phyloP scores from a whole-genome alignment of 164 flowering plant species.

The Piper longum region DNA sequence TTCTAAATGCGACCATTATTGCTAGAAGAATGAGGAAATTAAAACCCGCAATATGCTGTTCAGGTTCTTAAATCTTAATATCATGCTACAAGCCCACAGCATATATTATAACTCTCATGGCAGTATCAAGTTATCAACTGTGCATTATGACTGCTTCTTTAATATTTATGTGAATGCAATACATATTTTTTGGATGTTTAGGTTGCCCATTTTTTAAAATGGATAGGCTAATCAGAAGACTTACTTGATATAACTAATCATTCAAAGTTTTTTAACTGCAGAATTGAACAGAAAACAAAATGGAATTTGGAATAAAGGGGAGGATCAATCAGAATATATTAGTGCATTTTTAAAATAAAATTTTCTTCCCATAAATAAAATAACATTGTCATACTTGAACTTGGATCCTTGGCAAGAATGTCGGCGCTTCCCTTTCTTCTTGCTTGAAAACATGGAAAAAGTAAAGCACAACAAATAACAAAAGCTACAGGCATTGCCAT shows the following conservation, averaged over 20 bases:
- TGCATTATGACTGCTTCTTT: not conserved
- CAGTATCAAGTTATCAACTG: not conserved
- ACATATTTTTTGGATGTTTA: too few relatives aligned
- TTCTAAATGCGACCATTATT: not conserved
- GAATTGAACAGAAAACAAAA: not conserved
- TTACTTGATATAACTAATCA: not conserved
- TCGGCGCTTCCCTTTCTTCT: conserved; percentile 33
- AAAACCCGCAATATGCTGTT: not conserved
- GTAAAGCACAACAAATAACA: conserved; percentile 33
- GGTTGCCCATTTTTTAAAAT: not conserved
- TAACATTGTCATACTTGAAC: conserved; percentile 41
- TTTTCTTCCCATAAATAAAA: not conserved
- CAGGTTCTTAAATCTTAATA: not conserved
- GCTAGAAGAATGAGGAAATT: not conserved
- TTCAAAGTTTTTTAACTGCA: not conserved
- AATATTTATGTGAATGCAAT: too few relatives aligned
- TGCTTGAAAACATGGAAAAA: conserved; percentile 55
- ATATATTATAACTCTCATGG: not conserved
- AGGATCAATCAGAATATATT: not conserved
- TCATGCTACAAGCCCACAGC: not conserved
- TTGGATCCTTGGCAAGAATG: conserved; percentile 34
- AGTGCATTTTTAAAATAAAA: not conserved
- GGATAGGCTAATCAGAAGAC: not conserved
- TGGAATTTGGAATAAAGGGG: not conserved
- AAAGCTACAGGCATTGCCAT: conserved; percentile 41